phyloP scores from a whole-genome alignment of 176 grass and related monocot genomes.

The Zoysia pacifica region DNA sequence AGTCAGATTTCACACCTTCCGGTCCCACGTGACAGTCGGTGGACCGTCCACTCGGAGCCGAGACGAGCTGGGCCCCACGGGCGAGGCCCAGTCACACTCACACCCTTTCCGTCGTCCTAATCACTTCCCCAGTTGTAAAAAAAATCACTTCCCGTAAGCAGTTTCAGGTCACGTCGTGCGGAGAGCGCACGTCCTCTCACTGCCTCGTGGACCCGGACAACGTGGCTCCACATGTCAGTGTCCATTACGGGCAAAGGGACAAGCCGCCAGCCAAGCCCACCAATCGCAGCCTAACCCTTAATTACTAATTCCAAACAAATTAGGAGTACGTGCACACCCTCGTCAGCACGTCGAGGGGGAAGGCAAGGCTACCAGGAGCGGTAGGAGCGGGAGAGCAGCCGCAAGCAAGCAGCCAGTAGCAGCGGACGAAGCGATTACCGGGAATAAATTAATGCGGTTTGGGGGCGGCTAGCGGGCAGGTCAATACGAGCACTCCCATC shows the following conservation, averaged over 20 bases:
- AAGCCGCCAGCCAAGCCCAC: background rate
- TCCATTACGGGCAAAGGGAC: too few relatives aligned
- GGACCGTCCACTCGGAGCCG: background rate
- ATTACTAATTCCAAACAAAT: background rate
- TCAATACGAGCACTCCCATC: slow-evolving; percentile 50
- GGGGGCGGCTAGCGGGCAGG: slow-evolving; percentile 38
- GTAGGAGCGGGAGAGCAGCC: background rate
- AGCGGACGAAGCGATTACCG: slow-evolving; percentile 14
- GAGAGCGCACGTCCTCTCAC: background rate
- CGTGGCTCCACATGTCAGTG: background rate
- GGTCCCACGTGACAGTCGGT: background rate
- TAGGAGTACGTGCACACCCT: background rate
- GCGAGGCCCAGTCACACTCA: background rate
- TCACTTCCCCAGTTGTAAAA: background rate
- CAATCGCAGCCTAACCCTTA: slow-evolving; percentile 2
- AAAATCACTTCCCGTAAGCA: background rate
- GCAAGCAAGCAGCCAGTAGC: slow-evolving; percentile 24
- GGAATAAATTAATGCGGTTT: slow-evolving; percentile 52
- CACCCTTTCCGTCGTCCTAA: background rate
- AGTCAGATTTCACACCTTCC: too few relatives aligned
- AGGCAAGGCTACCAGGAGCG: background rate
- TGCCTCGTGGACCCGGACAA: background rate
- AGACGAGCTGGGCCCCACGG: background rate
- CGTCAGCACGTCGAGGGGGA: background rate
- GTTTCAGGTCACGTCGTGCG: background rate